phyloP scores from a whole-genome alignment of 345 rosid genomes.

The Microcos paniculata region DNA sequence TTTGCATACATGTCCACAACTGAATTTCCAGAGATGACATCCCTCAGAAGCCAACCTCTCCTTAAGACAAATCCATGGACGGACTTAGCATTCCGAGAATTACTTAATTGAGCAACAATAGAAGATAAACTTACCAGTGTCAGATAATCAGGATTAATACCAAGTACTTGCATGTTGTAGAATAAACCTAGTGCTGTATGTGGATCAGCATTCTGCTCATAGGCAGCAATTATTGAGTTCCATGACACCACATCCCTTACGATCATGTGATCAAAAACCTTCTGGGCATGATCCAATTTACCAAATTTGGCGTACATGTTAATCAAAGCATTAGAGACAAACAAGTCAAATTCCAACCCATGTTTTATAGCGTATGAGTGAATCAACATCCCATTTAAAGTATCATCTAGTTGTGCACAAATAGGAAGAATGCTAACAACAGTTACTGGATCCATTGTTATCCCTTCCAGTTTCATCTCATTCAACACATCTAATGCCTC shows the following conservation, averaged over 20 bases:
- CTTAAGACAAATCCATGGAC: constrained; percentile 44
- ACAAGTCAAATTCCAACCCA: constrained; percentile 43
- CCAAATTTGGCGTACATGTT: constrained; percentile 52
- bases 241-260: constrained; percentile 52
- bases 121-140: constrained; percentile 55
- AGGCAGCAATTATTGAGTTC: constrained; percentile 63
- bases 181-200: constrained; percentile 32
- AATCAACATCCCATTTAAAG: constrained; percentile 36
- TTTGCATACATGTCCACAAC: constrained; percentile 60
- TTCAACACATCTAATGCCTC: constrained; percentile 43
- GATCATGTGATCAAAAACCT: constrained; percentile 41
- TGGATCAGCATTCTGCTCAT: constrained; percentile 49
- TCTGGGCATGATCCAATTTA: constrained; percentile 26
- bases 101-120: constrained; percentile 43
- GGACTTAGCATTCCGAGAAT: constrained; percentile 29
- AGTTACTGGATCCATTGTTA: constrained; percentile 49
- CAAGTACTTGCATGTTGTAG: constrained; percentile 34
- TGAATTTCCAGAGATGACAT: constrained; percentile 43
- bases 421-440: constrained; percentile 51
- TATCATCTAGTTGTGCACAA: constrained; percentile 47
- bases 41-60: constrained; percentile 40
- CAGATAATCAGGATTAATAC: constrained; percentile 43
- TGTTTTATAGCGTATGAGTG: constrained; percentile 46
- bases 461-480: constrained; percentile 42
- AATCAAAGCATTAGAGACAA: constrained; percentile 54